Conservation (phyloP, 2,329 filamentous ascomycete genomes). For the Microsporum audouinii region DNA sequence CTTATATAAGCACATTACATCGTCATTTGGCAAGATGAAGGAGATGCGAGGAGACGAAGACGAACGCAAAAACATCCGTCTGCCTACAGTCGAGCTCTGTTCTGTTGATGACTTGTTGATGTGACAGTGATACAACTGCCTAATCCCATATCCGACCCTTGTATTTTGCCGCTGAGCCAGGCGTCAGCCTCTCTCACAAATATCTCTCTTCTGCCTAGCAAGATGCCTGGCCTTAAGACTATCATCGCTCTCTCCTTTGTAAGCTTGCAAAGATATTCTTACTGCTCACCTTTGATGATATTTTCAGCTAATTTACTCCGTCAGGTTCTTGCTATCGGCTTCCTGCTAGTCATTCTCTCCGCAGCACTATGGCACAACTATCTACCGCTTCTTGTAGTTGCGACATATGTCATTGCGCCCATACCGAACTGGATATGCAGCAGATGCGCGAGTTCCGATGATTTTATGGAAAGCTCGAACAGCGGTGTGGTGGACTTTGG, state of each 20-base stretch:
- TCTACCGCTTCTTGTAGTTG: slow-evolving; percentile 89
- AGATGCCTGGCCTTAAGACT: slow-evolving; percentile 87
- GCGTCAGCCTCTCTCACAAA: slow-evolving; percentile 9
- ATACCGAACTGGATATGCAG: slow-evolving; percentile 93
- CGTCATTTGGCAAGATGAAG: neutral
- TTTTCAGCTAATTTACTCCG: neutral
- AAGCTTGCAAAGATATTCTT: slow-evolving; percentile 18
- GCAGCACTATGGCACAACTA: slow-evolving; percentile 92
- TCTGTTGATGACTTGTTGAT: neutral
- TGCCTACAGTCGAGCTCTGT: neutral
- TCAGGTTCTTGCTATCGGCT: slow-evolving; percentile 87
- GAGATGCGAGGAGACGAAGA: neutral
- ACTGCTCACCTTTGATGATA: neutral
- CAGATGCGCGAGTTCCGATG: slow-evolving; percentile 80
- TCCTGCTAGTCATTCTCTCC: slow-evolving; percentile 96
- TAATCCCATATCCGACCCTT: neutral
- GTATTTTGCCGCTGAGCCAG: slow-evolving; percentile 1
- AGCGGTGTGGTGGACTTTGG: slow-evolving; percentile 86
- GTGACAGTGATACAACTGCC: neutral
- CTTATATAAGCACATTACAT: neutral
- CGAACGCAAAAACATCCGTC: neutral
- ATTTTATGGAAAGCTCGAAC: slow-evolving; percentile 79
- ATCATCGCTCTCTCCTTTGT: slow-evolving; percentile 98
- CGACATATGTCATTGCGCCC: slow-evolving; percentile 85
- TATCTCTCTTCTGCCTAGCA: slow-evolving; percentile 16